Conservation (phyloP, 257 asterid species). For the Solanum piurae region DNA sequence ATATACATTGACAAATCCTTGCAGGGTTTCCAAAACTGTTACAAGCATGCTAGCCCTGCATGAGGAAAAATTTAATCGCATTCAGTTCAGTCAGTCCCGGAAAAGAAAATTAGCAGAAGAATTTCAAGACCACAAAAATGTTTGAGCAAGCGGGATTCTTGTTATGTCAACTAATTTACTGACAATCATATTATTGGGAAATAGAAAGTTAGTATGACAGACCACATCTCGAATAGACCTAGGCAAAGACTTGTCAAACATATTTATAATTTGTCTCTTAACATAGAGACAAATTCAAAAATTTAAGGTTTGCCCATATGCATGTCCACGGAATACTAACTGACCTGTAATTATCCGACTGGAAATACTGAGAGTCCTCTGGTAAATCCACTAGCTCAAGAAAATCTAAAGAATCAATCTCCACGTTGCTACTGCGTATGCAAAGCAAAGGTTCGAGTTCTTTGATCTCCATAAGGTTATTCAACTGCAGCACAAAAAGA, state of each 20-base stretch:
- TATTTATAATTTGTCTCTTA: neutral
- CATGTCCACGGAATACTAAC: neutral
- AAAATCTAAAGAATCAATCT: conserved; percentile 49
- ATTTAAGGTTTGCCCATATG: neutral
- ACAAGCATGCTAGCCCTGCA: conserved; percentile 64
- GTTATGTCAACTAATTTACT: neutral
- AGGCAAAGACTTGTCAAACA: neutral
- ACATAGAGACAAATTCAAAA: neutral
- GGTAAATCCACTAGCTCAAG: conserved; percentile 54
- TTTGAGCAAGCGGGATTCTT: neutral
- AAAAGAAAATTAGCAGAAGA: neutral
- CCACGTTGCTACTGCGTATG: conserved; percentile 33
- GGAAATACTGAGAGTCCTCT: conserved; percentile 64
- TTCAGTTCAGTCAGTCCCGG: neutral
- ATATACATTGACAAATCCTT: conserved; percentile 47
- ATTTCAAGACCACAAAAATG: neutral
- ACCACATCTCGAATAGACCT: neutral
- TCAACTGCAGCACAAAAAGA: conserved; percentile 37
- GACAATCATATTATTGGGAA: neutral
- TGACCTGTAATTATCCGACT: conserved; percentile 67
- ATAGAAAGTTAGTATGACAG: neutral
- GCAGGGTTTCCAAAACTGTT: conserved; percentile 48
- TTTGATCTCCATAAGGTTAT: conserved; percentile 72
- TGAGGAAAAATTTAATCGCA: neutral
- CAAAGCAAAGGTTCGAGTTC: conserved; percentile 49